phyloP scores from a whole-genome alignment of 306 rosid genomes.

The Dryas octopetala region DNA sequence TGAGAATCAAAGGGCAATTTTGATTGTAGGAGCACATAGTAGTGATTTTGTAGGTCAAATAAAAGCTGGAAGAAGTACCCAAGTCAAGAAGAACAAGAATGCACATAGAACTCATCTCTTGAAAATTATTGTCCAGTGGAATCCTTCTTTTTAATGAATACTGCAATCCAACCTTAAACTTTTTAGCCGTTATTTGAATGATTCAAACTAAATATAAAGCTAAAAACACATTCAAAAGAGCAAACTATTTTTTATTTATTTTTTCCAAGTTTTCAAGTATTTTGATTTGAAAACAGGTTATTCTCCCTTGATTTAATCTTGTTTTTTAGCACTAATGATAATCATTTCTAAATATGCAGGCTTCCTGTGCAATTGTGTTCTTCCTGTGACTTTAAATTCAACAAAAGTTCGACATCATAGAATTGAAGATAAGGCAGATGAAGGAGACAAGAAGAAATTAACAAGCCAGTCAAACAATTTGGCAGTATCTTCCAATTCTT shows the following conservation, averaged over 20 bases:
- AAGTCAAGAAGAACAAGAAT: not conserved
- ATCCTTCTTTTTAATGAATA: too few relatives aligned
- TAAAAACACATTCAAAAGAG: too few relatives aligned
- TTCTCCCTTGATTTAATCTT: not conserved
- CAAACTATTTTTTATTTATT: too few relatives aligned
- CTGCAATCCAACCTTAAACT: too few relatives aligned
- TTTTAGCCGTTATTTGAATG: not conserved
- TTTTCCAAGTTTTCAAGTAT: not conserved
- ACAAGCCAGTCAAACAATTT: conserved; percentile 37
- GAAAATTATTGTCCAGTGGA: too few relatives aligned
- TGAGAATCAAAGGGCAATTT: too few relatives aligned
- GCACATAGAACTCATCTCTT: not conserved
- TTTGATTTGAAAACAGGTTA: not conserved
- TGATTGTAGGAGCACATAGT: not conserved
- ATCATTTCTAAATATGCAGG: conserved; percentile 43
- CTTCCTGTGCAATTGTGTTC: conserved; percentile 82
- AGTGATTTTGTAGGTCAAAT: too few relatives aligned
- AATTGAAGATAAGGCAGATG: conserved; percentile 58
- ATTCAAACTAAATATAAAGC: too few relatives aligned
- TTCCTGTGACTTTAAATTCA: conserved; percentile 71
- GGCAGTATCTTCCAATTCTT: conserved; percentile 37
- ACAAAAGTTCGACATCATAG: conserved; percentile 75
- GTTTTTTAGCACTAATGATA: not conserved
- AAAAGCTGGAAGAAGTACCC: too few relatives aligned
- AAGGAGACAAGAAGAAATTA: conserved; percentile 58